Conservation (phyloP, 495 filamentous ascomycete species). For the Penicillium malachiteum region DNA sequence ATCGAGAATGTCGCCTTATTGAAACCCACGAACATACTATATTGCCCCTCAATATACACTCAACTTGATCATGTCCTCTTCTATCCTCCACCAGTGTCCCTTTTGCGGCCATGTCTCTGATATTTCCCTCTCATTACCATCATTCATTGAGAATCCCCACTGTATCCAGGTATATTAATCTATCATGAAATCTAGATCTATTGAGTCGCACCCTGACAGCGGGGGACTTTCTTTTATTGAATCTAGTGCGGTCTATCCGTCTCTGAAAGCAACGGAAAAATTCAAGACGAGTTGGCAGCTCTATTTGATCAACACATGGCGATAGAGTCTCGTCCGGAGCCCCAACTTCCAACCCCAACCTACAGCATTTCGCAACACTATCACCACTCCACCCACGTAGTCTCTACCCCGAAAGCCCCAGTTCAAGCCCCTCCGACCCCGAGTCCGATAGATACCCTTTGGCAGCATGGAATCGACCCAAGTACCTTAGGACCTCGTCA, state of each 20-base stretch:
- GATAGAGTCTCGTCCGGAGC: slow-evolving; percentile 25
- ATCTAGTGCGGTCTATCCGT: slow-evolving; percentile 38
- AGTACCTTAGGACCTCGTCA: slow-evolving; percentile 55
- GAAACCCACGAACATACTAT: no score
- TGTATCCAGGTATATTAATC: slow-evolving; percentile 35
- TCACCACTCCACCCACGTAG: slow-evolving; percentile 64
- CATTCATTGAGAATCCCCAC: slow-evolving; percentile 33
- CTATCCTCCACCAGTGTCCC: slow-evolving; percentile 36
- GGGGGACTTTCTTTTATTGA: background rate
- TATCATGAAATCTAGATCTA: background rate
- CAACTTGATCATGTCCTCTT: slow-evolving; percentile 30
- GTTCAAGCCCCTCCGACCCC: background rate
- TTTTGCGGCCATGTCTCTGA: slow-evolving; percentile 38
- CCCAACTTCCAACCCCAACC: slow-evolving; percentile 33
- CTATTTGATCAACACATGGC: slow-evolving; percentile 65
- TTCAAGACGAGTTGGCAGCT: slow-evolving; percentile 64
- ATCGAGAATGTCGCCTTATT: no score
- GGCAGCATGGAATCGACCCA: slow-evolving; percentile 54
- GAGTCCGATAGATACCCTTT: slow-evolving; percentile 32
- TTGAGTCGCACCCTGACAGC: slow-evolving; percentile 8
- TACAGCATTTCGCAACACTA: slow-evolving; percentile 79
- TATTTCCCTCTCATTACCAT: slow-evolving; percentile 31
- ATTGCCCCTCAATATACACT: background rate
- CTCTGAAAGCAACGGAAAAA: slow-evolving; percentile 46
- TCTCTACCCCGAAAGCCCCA: slow-evolving; percentile 9